Evolutionary conservation across 2,329 filamentous ascomycete species (phyloP).

Genomic region (Talaromyces sp.): DNA sequence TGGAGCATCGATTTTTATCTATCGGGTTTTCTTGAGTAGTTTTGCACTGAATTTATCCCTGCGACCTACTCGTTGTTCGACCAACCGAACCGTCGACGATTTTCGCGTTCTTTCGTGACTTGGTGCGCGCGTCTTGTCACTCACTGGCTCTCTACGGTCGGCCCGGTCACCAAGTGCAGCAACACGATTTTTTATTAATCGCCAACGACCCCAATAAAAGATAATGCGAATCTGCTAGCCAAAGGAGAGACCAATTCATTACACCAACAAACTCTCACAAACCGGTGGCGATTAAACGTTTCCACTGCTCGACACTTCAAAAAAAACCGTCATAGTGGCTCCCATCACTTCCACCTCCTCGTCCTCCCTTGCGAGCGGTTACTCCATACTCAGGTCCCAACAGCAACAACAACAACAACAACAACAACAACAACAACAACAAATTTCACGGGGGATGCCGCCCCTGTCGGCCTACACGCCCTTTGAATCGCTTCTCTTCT

Average conservation of each 20-base stretch:
- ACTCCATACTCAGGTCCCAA: conserved; percentile 22
- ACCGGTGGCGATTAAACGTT: neutral
- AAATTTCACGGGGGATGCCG: conserved; percentile 48
- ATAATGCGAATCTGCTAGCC: neutral
- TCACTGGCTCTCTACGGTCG: neutral
- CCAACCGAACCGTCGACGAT: neutral
- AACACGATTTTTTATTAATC: neutral
- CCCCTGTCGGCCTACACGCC: conserved; percentile 65
- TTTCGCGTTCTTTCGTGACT: neutral
- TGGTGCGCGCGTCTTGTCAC: neutral
- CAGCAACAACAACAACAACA: too few species aligned
- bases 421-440: too few species aligned
- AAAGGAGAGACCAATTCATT: neutral
- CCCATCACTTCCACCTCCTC: conserved; percentile 21
- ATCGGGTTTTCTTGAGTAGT: neutral
- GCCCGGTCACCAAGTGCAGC: neutral
- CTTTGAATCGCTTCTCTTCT: conserved; percentile 79
- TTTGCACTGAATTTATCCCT: neutral
- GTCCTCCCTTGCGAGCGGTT: conserved; percentile 29
- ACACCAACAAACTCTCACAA: too few species aligned
- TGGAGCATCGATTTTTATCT: neutral
- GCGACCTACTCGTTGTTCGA: neutral
- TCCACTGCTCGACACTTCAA: too few species aligned
- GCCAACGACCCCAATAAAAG: neutral
- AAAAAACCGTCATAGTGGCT: conserved; percentile 4